Percentiles rank a stretch among this genome's conserved stretches.
phyloP scores from a whole-genome alignment of 345 rosid species.

The Ceriops tagal region DNA sequence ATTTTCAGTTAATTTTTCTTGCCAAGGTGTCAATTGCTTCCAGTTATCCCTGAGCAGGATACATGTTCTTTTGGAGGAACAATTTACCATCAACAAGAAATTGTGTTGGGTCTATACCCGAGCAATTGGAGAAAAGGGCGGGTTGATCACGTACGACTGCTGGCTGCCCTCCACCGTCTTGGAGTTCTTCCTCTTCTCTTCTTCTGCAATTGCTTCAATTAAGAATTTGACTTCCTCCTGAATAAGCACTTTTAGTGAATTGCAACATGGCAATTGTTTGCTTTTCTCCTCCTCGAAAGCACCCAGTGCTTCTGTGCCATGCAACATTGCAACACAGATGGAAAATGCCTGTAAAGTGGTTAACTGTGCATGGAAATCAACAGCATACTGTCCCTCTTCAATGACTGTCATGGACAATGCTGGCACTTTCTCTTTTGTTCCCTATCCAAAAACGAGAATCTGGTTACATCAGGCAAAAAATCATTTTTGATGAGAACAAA shows the following conservation, averaged over 20 bases:
- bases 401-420: constrained; percentile 53
- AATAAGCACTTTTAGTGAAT: constrained; percentile 59
- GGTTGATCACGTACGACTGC: constrained; percentile 58
- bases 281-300: constrained; percentile 27
- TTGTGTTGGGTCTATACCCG: constrained; percentile 47
- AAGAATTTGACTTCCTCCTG: constrained; percentile 70
- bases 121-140: constrained; percentile 89
- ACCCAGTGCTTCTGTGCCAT: constrained; percentile 38
- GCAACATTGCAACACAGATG: constrained; percentile 70
- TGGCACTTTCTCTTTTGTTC: constrained; percentile 64
- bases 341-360: constrained; percentile 91
- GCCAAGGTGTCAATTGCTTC: background rate
- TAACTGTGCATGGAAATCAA: constrained; percentile 83
- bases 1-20: constrained; percentile 7
- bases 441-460: constrained; percentile 40
- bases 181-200: constrained; percentile 43
- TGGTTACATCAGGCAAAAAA: constrained; percentile 7
- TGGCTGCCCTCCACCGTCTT: constrained; percentile 43
- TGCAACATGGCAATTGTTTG: constrained; percentile 37
- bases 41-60: background rate
- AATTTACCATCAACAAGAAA: background rate
- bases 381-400: constrained; percentile 66
- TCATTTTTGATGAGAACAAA: background rate
- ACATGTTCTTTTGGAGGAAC: background rate
- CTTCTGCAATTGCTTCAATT: constrained; percentile 55